Evolutionary conservation across 345 rosid species (phyloP).

Genomic region (Aquilaria malaccensis): DNA sequence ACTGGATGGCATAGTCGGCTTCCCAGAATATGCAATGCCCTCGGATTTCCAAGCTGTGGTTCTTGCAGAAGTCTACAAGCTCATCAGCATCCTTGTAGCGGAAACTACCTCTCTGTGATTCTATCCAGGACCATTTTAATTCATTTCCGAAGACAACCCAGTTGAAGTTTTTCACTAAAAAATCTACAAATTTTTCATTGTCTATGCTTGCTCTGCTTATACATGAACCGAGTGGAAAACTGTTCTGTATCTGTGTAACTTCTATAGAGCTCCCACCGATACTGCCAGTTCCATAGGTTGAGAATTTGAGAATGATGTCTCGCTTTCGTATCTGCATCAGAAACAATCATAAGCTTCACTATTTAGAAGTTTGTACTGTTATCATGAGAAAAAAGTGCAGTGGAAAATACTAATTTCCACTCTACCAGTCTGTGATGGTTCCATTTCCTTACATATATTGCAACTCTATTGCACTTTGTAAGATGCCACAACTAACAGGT

Average conservation of each 20-base stretch:
- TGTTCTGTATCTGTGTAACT: slow-evolving; percentile 63
- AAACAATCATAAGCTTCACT: background rate
- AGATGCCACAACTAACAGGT: too few species aligned
- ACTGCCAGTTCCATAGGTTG: slow-evolving; percentile 27
- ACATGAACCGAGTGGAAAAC: slow-evolving; percentile 80
- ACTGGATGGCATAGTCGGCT: slow-evolving; percentile 35
- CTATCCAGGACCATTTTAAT: slow-evolving; percentile 91
- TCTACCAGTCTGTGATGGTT: too few species aligned
- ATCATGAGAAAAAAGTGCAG: background rate
- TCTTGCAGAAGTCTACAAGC: slow-evolving; percentile 59
- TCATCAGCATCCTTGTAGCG: slow-evolving; percentile 85
- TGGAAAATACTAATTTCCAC: background rate
- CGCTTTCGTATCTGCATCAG: slow-evolving; percentile 69
- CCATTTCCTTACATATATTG: too few species aligned
- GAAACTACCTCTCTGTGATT: slow-evolving; percentile 60
- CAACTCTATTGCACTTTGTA: too few species aligned
- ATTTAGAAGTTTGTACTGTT: slow-evolving; percentile 2
- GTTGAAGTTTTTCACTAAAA: slow-evolving; percentile 64
- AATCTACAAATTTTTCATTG: slow-evolving; percentile 69
- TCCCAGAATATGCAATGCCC: slow-evolving; percentile 55
- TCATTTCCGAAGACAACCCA: slow-evolving; percentile 96
- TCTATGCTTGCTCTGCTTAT: slow-evolving; percentile 68
- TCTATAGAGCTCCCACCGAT: slow-evolving; percentile 39
- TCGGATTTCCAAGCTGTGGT: slow-evolving; percentile 48
- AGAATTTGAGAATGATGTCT: slow-evolving; percentile 57